A percentile compares a stretch with the other conserved stretches of the same genome.
Evolutionary conservation across 164 flowering plant genomes (phyloP).

Genomic region (Nelumbo lutea): DNA sequence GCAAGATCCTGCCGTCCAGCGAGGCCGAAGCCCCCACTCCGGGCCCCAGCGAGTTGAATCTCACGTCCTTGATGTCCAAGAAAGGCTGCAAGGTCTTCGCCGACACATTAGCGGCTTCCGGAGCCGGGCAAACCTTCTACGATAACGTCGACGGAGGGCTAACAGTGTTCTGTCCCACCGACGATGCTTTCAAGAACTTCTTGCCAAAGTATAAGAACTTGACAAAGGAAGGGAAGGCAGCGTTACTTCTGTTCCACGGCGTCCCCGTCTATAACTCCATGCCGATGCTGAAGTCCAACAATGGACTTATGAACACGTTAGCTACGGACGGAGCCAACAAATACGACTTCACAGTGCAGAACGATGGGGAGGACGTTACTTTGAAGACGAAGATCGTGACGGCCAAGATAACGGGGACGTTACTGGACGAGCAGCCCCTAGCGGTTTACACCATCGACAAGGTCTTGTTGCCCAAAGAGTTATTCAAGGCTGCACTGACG

Average conservation of each 20-base stretch:
- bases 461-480: slow-evolving; percentile 70
- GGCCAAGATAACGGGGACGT: slow-evolving; percentile 42
- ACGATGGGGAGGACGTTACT: slow-evolving; percentile 35
- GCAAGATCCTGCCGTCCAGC: slow-evolving; percentile 45
- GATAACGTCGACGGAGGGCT: slow-evolving; percentile 26
- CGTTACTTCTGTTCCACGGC: slow-evolving; percentile 33
- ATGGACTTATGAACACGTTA: slow-evolving; percentile 26
- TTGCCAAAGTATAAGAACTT: slow-evolving; percentile 22
- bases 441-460: slow-evolving; percentile 55
- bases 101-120: slow-evolving; percentile 35
- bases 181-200: slow-evolving; percentile 19
- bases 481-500: slow-evolving; percentile 46
- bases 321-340: slow-evolving; percentile 28
- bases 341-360: slow-evolving; percentile 31
- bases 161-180: slow-evolving; percentile 16
- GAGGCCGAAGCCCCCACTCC: slow-evolving; percentile 85
- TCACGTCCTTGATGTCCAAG: slow-evolving; percentile 45
- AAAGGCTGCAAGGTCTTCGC: slow-evolving; percentile 76
- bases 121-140: slow-evolving; percentile 40
- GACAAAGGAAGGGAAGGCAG: slow-evolving; percentile 7
- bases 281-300: slow-evolving; percentile 33
- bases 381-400: slow-evolving; percentile 50
- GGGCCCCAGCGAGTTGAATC: slow-evolving; percentile 41
- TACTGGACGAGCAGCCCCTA: slow-evolving; percentile 64
- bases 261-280: slow-evolving; percentile 34